phyloP scores from a whole-genome alignment of 768 basidiomycete genomes.

The Scleroderma citrinum region DNA sequence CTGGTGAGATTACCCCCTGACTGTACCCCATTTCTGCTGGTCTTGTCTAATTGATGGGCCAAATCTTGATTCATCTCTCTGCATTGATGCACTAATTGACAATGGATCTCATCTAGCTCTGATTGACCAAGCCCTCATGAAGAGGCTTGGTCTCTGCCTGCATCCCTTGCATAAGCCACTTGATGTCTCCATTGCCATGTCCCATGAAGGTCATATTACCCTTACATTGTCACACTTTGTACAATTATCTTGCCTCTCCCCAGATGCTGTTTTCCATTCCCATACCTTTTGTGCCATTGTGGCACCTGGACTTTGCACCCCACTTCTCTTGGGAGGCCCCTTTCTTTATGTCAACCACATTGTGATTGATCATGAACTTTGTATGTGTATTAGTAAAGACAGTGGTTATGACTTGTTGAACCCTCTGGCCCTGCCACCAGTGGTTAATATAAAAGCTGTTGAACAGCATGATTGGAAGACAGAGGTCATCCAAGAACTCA shows the following conservation, averaged over 20 bases:
- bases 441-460: neutral
- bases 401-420: neutral
- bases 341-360: neutral
- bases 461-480: neutral
- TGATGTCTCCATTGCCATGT: neutral
- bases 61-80: neutral
- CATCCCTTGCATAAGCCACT: neutral
- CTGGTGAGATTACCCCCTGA: slow-evolving; percentile 1
- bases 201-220: neutral
- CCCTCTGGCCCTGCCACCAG: neutral
- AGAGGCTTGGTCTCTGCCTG: neutral
- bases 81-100: slow-evolving; percentile 20
- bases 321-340: neutral
- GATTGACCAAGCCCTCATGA: neutral
- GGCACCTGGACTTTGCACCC: neutral
- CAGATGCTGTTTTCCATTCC: neutral
- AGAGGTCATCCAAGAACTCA: neutral
- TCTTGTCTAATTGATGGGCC: slow-evolving; percentile 7
- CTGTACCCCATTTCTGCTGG: slow-evolving; percentile 8
- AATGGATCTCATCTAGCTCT: slow-evolving; percentile 15
- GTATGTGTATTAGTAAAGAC: slow-evolving; percentile 1
- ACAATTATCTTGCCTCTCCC: neutral
- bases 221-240: neutral
- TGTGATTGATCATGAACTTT: neutral
- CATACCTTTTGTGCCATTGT: neutral